Percentiles rank a stretch among this genome's conserved stretches.
phyloP scores from a whole-genome alignment of 2,329 filamentous ascomycete species.

The Hortaea werneckii region DNA sequence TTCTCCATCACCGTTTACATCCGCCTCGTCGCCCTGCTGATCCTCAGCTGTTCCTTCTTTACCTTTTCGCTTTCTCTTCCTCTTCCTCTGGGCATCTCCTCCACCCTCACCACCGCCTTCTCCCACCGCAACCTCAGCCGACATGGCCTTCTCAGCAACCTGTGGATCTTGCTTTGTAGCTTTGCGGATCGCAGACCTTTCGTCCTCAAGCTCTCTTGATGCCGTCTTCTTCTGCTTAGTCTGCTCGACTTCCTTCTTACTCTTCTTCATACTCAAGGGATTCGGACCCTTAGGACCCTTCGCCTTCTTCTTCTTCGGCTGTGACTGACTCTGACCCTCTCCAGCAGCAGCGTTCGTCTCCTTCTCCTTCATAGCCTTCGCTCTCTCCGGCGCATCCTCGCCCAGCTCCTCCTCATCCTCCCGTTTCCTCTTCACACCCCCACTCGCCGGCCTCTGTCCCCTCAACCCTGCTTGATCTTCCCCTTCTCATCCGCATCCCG shows the following conservation, averaged over 20 bases:
- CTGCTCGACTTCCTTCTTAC: constrained; percentile 41
- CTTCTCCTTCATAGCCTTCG: constrained; percentile 22
- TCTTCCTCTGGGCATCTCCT: constrained; percentile 13
- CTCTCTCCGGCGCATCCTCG: constrained; percentile 14
- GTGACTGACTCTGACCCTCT: constrained; percentile 28
- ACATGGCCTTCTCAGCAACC: constrained; percentile 13
- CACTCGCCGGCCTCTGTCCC: constrained; percentile 11
- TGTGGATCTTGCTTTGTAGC: constrained; percentile 20
- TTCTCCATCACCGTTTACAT: too few species aligned
- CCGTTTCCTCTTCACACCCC: constrained; percentile 21
- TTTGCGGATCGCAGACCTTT: constrained; percentile 13
- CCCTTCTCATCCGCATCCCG: constrained; percentile 59
- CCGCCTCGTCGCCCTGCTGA: too few species aligned
- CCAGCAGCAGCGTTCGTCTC: constrained; percentile 16
- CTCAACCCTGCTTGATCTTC: constrained; percentile 63
- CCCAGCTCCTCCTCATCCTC: constrained; percentile 19
- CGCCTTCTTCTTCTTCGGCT: constrained; percentile 44
- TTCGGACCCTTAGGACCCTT: constrained; percentile 61
- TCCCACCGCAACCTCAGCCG: constrained; percentile 1
- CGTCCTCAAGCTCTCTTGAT: constrained; percentile 9
- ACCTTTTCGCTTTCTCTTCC: constrained; percentile 16
- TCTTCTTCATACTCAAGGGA: constrained; percentile 60
- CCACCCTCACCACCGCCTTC: constrained; percentile 1
- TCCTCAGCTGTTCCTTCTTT: too few species aligned
- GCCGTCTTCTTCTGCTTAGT: constrained; percentile 8